Base-by-base conservation (phyloP, 2,329 filamentous ascomycete genomes). In the Colletotrichum paranaense region DNA sequence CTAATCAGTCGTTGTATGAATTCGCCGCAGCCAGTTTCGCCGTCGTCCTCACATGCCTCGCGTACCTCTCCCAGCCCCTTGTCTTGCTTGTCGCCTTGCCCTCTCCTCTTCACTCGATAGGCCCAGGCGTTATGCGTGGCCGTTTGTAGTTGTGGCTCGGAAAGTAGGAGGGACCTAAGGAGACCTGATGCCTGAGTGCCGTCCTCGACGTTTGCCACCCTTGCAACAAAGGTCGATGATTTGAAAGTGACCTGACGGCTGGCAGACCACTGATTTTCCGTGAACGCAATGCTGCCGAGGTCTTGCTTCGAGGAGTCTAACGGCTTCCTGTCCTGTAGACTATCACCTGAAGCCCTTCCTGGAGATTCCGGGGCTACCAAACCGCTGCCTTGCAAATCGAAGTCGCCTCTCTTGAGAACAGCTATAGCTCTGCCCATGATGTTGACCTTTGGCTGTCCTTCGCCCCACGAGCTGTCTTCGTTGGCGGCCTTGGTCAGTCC, bases 391-490 rank as follows among this genome's bases (percentile, higher is more conserved):
- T 83, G 83, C 86, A 89, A 91, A 72, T 90, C 86, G 80, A 97
- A 97, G 1, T 93, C 94, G 80, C 93, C 92, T 76, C 95, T 86
- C 81, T 94, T 95, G 77, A 97, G 85, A 1, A 97, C 93, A 4
- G 89, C 88, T 16, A 97, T 85, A 64, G 95, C 91, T 66, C 94
- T 88, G 0, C 92, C 93, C 87, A 97, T 88, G 12, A 97, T 88
- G 67, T 83, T 91, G 4, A 96, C 86, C 32, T 88, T 88, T 0
- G 94, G 94, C 81, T 97, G 94, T 0, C 94, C 94, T 71, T 92
- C 88, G 0, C 92, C 93, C 87, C 92, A 93, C 0, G 91, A 92
- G 78, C 93, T 90, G 52, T 94, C 90, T 58, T 94, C 92, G 0
- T 91, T 92, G 49, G 87, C 88, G 8, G 88, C 86, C 0, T 90